Evolutionary conservation across 139 green algal species (phyloP).

Genomic region (Chlamydomonas asymmetrica): DNA sequence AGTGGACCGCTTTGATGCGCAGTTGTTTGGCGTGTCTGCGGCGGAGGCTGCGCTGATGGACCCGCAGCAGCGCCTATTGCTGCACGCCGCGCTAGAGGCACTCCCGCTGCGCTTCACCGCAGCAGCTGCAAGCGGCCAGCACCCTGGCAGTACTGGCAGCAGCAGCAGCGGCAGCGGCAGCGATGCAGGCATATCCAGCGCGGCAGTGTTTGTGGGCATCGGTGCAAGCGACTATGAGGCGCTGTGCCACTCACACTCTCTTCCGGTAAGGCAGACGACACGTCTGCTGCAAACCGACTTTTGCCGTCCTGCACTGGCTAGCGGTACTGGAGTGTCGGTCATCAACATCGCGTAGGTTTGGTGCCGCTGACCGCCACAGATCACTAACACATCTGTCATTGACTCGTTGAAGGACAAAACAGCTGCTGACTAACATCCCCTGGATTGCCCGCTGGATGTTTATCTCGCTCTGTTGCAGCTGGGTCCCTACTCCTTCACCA

Average conservation of each 20-base stretch:
- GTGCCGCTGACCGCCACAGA: no score
- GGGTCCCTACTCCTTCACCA: constrained; percentile 54
- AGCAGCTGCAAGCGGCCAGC: background rate
- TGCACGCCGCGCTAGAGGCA: constrained; percentile 50
- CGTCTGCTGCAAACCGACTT: no score
- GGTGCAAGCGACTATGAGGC: constrained; percentile 65
- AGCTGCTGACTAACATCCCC: no score
- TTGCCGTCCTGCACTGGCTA: no score
- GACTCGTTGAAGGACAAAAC: no score
- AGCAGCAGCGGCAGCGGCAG: background rate
- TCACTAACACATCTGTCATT: constrained; percentile 6
- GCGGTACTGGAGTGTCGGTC: no score
- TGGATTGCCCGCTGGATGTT: background rate
- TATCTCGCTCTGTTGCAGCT: constrained; percentile 23
- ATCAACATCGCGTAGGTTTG: no score
- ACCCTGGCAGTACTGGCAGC: no score
- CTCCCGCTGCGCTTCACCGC: background rate
- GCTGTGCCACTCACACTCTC: constrained; percentile 36
- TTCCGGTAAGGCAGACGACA: no score
- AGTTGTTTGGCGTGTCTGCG: constrained; percentile 57
- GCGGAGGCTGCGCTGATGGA: constrained; percentile 75
- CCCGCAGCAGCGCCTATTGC: constrained; percentile 79
- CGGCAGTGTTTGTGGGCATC: constrained; percentile 73
- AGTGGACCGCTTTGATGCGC: constrained; percentile 57
- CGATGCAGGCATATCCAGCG: constrained; percentile 13